A percentile compares a stretch with the other conserved stretches of the same genome.
Conservation (phyloP, 108 stramenopile species). For the Aureococcus anophagefferens region DNA sequence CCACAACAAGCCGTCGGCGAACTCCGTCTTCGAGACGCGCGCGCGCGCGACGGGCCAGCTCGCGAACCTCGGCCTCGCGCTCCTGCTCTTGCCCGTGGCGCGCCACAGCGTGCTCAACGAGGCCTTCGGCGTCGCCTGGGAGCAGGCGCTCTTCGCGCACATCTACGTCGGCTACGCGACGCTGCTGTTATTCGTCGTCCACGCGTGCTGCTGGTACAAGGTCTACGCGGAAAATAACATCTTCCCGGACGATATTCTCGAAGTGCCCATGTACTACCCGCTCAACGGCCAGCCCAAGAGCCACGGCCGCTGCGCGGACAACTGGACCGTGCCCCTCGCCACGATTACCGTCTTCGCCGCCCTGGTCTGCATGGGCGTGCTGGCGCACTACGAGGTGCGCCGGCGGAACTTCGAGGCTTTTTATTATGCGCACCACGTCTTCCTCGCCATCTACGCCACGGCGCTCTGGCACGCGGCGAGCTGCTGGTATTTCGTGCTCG, state of each 20-base stretch:
- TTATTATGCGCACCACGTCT: constrained; percentile 28
- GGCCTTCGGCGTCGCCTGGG: constrained; percentile 5
- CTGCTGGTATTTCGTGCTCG: constrained; percentile 24
- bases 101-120: constrained; percentile 11
- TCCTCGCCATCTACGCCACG: constrained; percentile 15
- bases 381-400: constrained; percentile 1
- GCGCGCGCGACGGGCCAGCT: too few species aligned
- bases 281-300: constrained; percentile 13
- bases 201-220: constrained; percentile 4
- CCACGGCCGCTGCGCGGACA: constrained; percentile 8
- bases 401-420: constrained; percentile 19
- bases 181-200: not conserved
- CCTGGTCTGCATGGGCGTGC: not conserved
- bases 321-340: constrained; percentile 24
- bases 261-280: constrained; percentile 2
- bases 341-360: constrained; percentile 1
- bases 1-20: too few species aligned
- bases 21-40: too few species aligned
- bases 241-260: constrained; percentile 10
- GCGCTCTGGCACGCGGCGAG: constrained; percentile 23
- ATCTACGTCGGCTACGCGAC: constrained; percentile 1
- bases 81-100: constrained; percentile 20
- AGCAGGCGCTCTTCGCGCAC: constrained; percentile 6
- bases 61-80: too few species aligned
- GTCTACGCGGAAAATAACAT: constrained; percentile 2